phyloP scores from a whole-genome alignment of 192 early-diverging fungal genomes.

The Entomortierella lignicola region DNA sequence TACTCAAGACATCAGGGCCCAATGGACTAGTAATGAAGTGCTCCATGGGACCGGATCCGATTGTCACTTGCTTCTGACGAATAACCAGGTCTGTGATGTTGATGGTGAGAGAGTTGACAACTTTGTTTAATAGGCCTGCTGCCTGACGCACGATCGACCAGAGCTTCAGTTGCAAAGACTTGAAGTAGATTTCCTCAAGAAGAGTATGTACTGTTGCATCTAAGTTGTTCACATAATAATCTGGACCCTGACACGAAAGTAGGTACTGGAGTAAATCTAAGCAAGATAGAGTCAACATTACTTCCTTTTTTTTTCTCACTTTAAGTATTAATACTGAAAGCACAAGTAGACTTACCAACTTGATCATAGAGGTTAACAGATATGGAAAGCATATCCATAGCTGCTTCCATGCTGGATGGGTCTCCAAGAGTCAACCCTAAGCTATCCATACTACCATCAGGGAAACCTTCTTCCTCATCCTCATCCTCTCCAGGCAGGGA shows the following conservation, averaged over 20 bases:
- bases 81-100: constrained; percentile 85
- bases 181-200: constrained; percentile 86
- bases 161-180: constrained; percentile 74
- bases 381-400: constrained; percentile 65
- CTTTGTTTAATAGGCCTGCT: constrained; percentile 79
- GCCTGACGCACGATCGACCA: constrained; percentile 88
- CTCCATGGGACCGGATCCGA: constrained; percentile 80
- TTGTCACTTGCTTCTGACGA: constrained; percentile 79
- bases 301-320: too few relatives aligned
- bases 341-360: constrained; percentile 59
- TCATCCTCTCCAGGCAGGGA: constrained; percentile 3
- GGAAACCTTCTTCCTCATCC: constrained; percentile 31
- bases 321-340: too few relatives aligned
- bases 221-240: constrained; percentile 64
- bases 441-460: constrained; percentile 34
- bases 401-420: constrained; percentile 66
- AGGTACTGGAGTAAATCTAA: constrained; percentile 82
- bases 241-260: constrained; percentile 71
- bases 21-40: constrained; percentile 76
- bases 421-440: constrained; percentile 77
- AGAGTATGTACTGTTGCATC: constrained; percentile 68
- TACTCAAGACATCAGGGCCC: constrained; percentile 71
- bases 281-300: too few relatives aligned
- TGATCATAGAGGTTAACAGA: constrained; percentile 87
- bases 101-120: constrained; percentile 79